These are phyloP conservation scores for Candida sphagnicola DNA, from an alignment of 805 yeast genomes.

Conservation along the genomic window DNA sequence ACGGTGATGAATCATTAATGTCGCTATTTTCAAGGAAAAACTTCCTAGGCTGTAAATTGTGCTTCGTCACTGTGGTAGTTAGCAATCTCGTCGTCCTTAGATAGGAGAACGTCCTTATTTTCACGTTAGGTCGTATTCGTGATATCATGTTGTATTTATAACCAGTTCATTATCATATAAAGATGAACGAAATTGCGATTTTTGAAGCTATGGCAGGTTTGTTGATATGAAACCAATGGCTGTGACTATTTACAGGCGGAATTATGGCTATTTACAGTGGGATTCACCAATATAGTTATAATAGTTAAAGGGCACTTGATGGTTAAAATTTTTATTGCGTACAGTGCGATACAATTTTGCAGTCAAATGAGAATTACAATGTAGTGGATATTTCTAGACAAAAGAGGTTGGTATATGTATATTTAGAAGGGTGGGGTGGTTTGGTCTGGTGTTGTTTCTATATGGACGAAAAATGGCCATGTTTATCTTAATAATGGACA, in stretches of 20 bases:
- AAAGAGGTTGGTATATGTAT: neutral
- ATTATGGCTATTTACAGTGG: neutral
- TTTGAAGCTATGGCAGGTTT: neutral
- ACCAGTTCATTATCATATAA: neutral
- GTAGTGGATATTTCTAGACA: too few species aligned
- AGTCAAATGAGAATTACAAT: too few species aligned
- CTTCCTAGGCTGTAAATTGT: neutral
- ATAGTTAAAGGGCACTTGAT: too few species aligned
- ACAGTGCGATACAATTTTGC: too few species aligned
- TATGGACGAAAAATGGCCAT: too few species aligned
- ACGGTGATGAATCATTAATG: neutral
- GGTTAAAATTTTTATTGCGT: too few species aligned
- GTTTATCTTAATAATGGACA: too few species aligned
- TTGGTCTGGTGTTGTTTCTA: too few species aligned
- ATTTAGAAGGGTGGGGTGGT: neutral
- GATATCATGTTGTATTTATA: conserved; percentile 1
- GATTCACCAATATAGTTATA: too few species aligned
- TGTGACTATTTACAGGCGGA: neutral
- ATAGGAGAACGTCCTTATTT: neutral
- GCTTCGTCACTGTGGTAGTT: too few species aligned
- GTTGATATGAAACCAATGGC: too few species aligned
- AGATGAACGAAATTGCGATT: neutral
- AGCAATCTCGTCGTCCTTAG: neutral
- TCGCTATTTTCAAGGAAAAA: conserved; percentile 1
- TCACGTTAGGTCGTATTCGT: conserved; percentile 5